A percentile compares a stretch with the other conserved stretches of the same genome.
These are phyloP conservation scores for Calocybe cyanea DNA, from an alignment of 768 basidiomycete genomes.

Conservation along the genomic window DNA sequence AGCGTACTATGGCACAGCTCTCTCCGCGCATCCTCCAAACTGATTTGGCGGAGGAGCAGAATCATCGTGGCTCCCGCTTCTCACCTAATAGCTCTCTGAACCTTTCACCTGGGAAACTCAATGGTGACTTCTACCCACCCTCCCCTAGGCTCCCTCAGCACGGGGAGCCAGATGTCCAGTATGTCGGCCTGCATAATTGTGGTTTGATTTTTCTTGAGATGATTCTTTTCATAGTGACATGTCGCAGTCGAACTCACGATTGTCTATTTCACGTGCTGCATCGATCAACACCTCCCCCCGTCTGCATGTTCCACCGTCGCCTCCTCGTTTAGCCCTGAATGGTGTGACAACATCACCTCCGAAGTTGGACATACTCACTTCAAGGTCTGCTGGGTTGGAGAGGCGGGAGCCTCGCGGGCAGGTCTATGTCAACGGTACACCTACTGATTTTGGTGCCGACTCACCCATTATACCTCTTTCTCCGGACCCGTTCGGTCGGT, in stretches of 20 bases:
- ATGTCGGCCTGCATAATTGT: constrained; percentile 16
- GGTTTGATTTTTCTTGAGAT: constrained; percentile 1
- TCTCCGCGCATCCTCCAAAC: constrained; percentile 51
- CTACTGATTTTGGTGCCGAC: constrained; percentile 23
- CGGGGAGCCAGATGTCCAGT: constrained; percentile 18
- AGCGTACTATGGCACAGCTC: constrained; percentile 66
- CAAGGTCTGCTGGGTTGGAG: constrained; percentile 46
- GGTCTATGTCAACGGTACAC: constrained; percentile 32
- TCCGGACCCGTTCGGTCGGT: constrained; percentile 78
- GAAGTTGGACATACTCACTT: constrained; percentile 32
- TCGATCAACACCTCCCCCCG: constrained; percentile 25
- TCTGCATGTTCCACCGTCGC: constrained; percentile 39
- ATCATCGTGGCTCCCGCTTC: constrained; percentile 21
- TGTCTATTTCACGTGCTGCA: constrained; percentile 36
- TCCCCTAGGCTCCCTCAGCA: constrained; percentile 32
- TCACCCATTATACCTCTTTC: constrained; percentile 79
- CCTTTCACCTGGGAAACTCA: constrained; percentile 21
- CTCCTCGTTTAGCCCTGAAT: constrained; percentile 63
- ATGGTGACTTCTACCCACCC: constrained; percentile 30
- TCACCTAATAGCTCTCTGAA: constrained; percentile 29
- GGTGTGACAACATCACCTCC: constrained; percentile 64
- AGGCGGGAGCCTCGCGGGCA: constrained; percentile 48
- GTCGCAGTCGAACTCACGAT: constrained; percentile 23
- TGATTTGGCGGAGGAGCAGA: constrained; percentile 36
- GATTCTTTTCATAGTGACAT: constrained; percentile 13